Conservation (phyloP, 768 basidiomycete genomes). For the Termitomyces sp. region DNA sequence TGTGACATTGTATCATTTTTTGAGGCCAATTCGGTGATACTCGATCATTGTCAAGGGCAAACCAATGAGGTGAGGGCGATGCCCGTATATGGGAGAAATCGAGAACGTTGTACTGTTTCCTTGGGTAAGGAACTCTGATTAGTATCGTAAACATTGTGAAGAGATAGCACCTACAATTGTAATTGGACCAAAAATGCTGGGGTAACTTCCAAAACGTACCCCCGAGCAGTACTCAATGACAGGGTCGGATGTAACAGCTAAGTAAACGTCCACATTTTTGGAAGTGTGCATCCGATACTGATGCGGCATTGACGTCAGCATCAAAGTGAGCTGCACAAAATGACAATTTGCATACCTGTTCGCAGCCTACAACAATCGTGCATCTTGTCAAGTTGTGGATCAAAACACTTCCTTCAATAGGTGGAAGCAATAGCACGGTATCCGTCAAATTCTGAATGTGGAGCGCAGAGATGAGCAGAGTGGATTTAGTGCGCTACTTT, state of each 20-base stretch:
- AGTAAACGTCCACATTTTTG: slow-evolving; percentile 52
- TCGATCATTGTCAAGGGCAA: slow-evolving; percentile 20
- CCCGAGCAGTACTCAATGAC: slow-evolving; percentile 70
- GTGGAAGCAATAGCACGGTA: slow-evolving; percentile 61
- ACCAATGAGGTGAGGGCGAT: slow-evolving; percentile 79
- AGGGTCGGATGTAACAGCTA: slow-evolving; percentile 64
- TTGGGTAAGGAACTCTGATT: slow-evolving; percentile 25
- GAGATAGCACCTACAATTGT: slow-evolving; percentile 9
- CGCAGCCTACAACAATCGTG: slow-evolving; percentile 66
- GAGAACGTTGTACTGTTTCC: slow-evolving; percentile 49
- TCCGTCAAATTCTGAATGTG: slow-evolving; percentile 58
- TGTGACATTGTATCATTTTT: background rate
- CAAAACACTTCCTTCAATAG: slow-evolving; percentile 65
- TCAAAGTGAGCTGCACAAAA: background rate
- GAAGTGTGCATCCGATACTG: slow-evolving; percentile 91
- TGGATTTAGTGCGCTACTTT: slow-evolving; percentile 6
- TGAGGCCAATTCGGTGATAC: slow-evolving; percentile 7
- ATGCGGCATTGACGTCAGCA: background rate
- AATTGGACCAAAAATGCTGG: slow-evolving; percentile 24
- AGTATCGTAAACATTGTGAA: background rate
- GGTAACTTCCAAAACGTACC: slow-evolving; percentile 65
- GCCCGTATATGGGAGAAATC: slow-evolving; percentile 82
- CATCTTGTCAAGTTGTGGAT: slow-evolving; percentile 60
- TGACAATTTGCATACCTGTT: slow-evolving; percentile 52
- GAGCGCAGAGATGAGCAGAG: slow-evolving; percentile 42